These are phyloP conservation scores for Suillus occidentalis DNA, from an alignment of 768 basidiomycete species.

Conservation along the genomic window DNA sequence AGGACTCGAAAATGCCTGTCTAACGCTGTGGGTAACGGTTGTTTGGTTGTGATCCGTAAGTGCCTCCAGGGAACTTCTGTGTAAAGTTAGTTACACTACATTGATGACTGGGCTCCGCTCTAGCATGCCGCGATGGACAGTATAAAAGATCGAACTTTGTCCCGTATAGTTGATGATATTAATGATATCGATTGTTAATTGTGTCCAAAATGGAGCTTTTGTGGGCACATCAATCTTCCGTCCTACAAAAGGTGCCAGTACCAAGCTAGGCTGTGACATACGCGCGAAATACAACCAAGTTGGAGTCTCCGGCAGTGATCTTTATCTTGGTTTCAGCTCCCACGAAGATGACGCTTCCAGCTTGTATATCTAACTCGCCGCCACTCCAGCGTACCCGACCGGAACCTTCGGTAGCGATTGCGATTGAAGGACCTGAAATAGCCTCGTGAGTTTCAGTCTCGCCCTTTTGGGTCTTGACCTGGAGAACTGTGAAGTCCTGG, in stretches of 20 bases:
- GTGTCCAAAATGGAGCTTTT: background rate
- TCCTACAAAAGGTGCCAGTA: too few relatives aligned
- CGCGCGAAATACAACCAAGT: slow-evolving; percentile 29
- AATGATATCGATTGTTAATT: background rate
- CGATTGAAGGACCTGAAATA: slow-evolving; percentile 83
- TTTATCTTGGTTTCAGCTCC: slow-evolving; percentile 65
- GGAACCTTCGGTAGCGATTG: slow-evolving; percentile 70
- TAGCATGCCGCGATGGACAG: background rate
- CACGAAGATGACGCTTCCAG: slow-evolving; percentile 82
- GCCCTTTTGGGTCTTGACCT: slow-evolving; percentile 47
- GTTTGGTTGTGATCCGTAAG: too few relatives aligned
- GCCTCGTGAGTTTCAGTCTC: slow-evolving; percentile 54
- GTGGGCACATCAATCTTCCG: background rate
- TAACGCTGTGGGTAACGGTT: background rate
- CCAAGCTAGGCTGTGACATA: slow-evolving; percentile 19
- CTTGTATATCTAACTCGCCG: slow-evolving; percentile 40
- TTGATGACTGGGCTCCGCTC: background rate
- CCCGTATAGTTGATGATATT: background rate
- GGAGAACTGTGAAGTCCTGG: slow-evolving; percentile 88
- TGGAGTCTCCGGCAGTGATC: slow-evolving; percentile 38
- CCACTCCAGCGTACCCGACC: slow-evolving; percentile 56
- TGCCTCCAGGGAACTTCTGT: too few relatives aligned
- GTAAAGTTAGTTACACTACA: background rate
- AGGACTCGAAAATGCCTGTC: slow-evolving; percentile 74
- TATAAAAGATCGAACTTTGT: background rate